phyloP scores from a whole-genome alignment of 139 green algal genomes.

The Desmodesmus armatus region DNA sequence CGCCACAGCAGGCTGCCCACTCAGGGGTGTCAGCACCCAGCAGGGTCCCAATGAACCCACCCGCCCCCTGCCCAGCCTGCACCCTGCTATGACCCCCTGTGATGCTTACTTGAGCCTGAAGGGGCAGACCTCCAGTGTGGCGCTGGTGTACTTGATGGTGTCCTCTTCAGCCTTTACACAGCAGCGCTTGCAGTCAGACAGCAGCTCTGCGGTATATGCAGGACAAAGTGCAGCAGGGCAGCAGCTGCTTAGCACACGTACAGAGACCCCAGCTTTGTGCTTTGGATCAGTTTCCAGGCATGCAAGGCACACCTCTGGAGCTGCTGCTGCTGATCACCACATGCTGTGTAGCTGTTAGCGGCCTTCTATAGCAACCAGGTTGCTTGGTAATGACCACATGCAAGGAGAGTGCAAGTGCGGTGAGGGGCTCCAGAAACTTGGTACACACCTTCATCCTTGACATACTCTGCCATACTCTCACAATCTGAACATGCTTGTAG shows the following conservation, averaged over 20 bases:
- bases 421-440: not conserved
- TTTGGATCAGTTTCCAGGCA: too few species aligned
- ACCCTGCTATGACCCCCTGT: not conserved
- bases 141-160: constrained; percentile 19
- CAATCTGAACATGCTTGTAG: constrained; percentile 35
- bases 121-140: constrained; percentile 29
- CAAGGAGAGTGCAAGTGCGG: not conserved
- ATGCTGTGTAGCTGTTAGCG: not conserved
- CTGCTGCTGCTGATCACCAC: not conserved
- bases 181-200: constrained; percentile 41
- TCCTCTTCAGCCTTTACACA: constrained; percentile 15
- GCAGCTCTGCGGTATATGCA: not conserved
- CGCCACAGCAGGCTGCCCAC: not conserved
- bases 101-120: constrained; percentile 32
- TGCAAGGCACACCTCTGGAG: not conserved
- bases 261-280: not conserved
- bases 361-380: not conserved
- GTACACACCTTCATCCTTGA: constrained; percentile 28
- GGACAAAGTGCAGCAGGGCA: not conserved
- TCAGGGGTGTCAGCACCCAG: not conserved
- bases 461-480: constrained; percentile 38
- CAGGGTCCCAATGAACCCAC: too few species aligned
- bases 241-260: not conserved
- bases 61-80: too few species aligned
- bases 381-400: not conserved